A percentile compares a stretch with the other conserved stretches of the same genome.
These are phyloP conservation scores for Saccharomyces hybrid DNA, from an alignment of 1,139 yeast genomes.

Conservation along the genomic window DNA sequence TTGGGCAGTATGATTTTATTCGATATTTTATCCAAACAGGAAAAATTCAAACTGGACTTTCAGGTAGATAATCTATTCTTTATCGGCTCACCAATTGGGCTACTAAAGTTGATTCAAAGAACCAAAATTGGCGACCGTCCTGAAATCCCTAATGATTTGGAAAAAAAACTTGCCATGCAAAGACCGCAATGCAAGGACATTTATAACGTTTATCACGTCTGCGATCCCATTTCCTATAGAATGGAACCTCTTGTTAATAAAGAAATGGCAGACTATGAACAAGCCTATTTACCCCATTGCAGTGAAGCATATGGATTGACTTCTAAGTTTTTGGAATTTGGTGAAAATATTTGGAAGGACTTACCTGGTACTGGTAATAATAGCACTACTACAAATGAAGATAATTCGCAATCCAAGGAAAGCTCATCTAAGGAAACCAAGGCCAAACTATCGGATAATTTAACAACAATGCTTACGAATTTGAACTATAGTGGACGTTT, in stretches of 20 bases:
- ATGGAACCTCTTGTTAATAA: slow-evolving; percentile 70
- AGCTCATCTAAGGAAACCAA: slow-evolving; percentile 19
- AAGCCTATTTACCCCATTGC: slow-evolving; percentile 35
- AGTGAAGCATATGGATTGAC: slow-evolving; percentile 21
- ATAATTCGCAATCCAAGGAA: slow-evolving; percentile 13
- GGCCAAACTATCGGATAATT: slow-evolving; percentile 21
- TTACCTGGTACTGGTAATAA: slow-evolving; percentile 8
- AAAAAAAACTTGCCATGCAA: slow-evolving; percentile 6
- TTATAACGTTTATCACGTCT: slow-evolving; percentile 77
- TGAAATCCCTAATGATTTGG: slow-evolving; percentile 4
- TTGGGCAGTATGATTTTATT: slow-evolving; percentile 80
- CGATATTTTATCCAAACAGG: slow-evolving; percentile 63
- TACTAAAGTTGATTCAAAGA: slow-evolving; percentile 64
- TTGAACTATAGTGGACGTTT: slow-evolving; percentile 67
- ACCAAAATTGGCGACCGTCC: slow-evolving; percentile 37
- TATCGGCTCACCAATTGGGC: slow-evolving; percentile 86
- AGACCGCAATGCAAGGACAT: slow-evolving; percentile 51
- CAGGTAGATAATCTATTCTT: slow-evolving; percentile 69
- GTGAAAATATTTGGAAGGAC: slow-evolving; percentile 18
- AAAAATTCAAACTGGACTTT: slow-evolving; percentile 47
- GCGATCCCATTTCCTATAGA: slow-evolving; percentile 84
- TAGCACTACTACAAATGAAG: background rate
- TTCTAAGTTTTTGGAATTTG: slow-evolving; percentile 24
- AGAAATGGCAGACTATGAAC: slow-evolving; percentile 46
- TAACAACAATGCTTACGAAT: slow-evolving; percentile 30